Conservation (phyloP, 106 monocot species). For the Agapanthus africanus region DNA sequence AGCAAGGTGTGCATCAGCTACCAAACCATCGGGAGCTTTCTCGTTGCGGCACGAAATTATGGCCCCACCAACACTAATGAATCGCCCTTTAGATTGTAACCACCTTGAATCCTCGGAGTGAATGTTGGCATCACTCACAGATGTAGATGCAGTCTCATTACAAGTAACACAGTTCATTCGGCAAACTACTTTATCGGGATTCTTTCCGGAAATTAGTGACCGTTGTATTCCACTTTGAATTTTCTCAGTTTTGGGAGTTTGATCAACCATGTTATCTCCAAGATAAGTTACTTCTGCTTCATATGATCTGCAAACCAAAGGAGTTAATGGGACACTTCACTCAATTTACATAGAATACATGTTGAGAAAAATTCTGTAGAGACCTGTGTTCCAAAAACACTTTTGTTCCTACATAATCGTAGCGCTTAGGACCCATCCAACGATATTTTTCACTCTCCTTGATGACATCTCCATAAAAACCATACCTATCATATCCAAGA, state of each 20-base stretch:
- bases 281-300: conserved; percentile 75
- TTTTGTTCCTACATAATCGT: conserved; percentile 91
- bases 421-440: conserved; percentile 95
- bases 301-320: conserved; percentile 47
- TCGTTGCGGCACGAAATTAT: conserved; percentile 93
- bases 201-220: conserved; percentile 15
- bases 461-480: conserved; percentile 94
- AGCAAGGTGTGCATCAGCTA: conserved; percentile 81
- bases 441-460: conserved; percentile 91
- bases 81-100: conserved; percentile 52
- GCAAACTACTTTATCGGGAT: conserved; percentile 32
- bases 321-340: not conserved
- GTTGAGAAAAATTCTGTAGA: not conserved
- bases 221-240: not conserved
- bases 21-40: conserved; percentile 88
- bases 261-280: conserved; percentile 19
- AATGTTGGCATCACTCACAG: not conserved
- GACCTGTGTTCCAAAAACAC: conserved; percentile 92
- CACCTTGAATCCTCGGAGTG: conserved; percentile 39
- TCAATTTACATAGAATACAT: not conserved
- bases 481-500: conserved; percentile 42
- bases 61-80: conserved; percentile 81
- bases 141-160: conserved; percentile 15
- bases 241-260: conserved; percentile 8
- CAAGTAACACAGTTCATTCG: conserved; percentile 51